Base-by-base conservation (phyloP, 768 basidiomycete genomes). In the Xerocomellus chrysenteron region DNA sequence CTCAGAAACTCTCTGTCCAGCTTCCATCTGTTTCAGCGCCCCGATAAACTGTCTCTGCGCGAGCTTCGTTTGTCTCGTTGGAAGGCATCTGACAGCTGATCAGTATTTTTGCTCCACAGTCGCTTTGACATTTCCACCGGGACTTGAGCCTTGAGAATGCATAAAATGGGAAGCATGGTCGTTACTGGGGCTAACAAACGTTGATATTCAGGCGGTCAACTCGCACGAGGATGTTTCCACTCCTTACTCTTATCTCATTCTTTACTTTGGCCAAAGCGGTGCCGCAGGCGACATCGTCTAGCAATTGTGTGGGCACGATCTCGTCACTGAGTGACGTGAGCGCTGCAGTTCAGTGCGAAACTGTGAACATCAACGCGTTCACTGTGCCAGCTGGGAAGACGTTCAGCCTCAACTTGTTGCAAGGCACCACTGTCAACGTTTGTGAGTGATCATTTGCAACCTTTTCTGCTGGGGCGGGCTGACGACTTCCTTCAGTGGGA, bases 381-480 rank as follows among this genome's bases (percentile, higher is more conserved):
- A 82, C 79, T 9, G 84, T 85, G 36, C 80, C 84, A 13, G 79
- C 75, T 35, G 83, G 82, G 14, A 48, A 79, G 68, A 78, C 74
- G 0, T 76, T 87, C 63, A 74, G 71, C 16, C 75, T 87, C 32
- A 59, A 67, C 19, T 73, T 87, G 35, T 55, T 73, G 40, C 61
- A 68, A 26, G 81, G 81, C 6, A 79, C 83, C 2, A 83, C 76
- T 5, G 86, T 88, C 56, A 85, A 80, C 47, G 69, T 87, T 69
- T 68, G 84, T 85, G 60, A 64, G 81, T 71, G 19, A 30, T 47
- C n/a, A 10, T 43, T 6, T 12, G 16, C 10, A 5, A 17, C n/a
- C 26, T 59, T 19, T 32, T 32, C 0, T 17, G 12, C 36, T 12
- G 2, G 3, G 19, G 13, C 41, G 14, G 4, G 32, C 37, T 51